phyloP scores from a whole-genome alignment of 192 early-diverging fungal species.

The Dissophora globulifera region DNA sequence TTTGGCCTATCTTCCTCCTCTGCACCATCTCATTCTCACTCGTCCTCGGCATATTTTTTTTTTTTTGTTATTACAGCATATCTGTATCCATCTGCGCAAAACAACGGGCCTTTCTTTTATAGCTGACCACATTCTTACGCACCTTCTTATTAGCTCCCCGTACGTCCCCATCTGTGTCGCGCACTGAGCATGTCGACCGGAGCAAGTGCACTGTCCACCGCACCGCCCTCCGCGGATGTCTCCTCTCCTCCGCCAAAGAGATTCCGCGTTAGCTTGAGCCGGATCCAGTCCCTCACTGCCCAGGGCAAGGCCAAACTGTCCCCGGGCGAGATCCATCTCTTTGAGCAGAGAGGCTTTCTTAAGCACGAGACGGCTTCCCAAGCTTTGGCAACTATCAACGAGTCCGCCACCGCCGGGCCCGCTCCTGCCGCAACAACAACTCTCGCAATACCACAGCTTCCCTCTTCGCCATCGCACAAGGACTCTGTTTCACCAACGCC shows the following conservation, averaged over 20 bases:
- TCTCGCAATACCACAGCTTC: background rate
- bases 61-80: background rate
- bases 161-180: background rate
- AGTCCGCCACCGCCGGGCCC: background rate
- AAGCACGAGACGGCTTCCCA: constrained; percentile 4
- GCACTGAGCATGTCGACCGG: background rate
- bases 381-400: background rate
- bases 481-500: no score
- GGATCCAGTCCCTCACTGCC: constrained; percentile 19
- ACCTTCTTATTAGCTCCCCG: background rate
- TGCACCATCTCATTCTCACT: no score
- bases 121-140: no score
- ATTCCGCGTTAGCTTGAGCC: constrained; percentile 8
- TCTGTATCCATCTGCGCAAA: no score
- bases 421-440: background rate
- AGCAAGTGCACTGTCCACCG: background rate
- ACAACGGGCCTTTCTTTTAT: no score
- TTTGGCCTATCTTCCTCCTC: no score
- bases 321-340: constrained; percentile 12
- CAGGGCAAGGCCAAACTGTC: constrained; percentile 10
- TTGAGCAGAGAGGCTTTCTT: constrained; percentile 12
- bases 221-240: background rate
- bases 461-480: background rate
- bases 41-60: no score
- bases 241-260: constrained; percentile 1